Base-by-base conservation (phyloP, 352 stramenopile species). In the Blastocystis sp. region DNA sequence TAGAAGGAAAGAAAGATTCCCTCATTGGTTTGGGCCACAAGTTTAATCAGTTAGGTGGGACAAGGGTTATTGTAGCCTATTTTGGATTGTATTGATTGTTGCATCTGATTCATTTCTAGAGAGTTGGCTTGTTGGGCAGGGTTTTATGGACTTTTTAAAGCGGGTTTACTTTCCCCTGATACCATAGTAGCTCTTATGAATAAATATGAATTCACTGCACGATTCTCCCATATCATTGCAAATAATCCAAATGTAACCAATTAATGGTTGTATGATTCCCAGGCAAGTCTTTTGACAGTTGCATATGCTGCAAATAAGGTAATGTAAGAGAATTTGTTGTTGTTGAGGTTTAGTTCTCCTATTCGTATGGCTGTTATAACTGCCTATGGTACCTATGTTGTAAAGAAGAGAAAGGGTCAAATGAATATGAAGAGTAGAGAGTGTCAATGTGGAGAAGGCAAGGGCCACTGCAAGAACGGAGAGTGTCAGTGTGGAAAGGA, bases 31-130 rank as follows among this genome's bases (percentile, higher is more conserved):
- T 80, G 42, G 69, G 69, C 16, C 69, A 80, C 43, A 80, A 80
- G 69, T 80, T 80, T 35, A 80, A 80, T 42, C 6, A 80, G 43
- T 42, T 80, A 51, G 69, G 69, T 42, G 69, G 69, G 29, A 80
- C 69, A 4, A 80, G 63, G 49, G 69, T 80, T 3, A 32, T 80
- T 12, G 49, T 80, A 19, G 69, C 69, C 5, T 80, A 80, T 63
- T 80, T 80, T 61, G 69, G 69, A 63, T 32, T 80, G 69, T 80
- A 61, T 9, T 29, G n/a, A 35, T 42, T 63, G 27, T 14, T 14
- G 21, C 3, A 16, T 7, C 46, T 39, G 19, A 6, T 4, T 80
- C 14, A 58, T 19, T 63, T 24, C 46, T 80, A 80, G 69, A 37
- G 69, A 80, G 19, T 5, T 37, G 16, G 35, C n/a, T 27, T 80